Percentiles rank a stretch among this genome's conserved stretches.
These are phyloP conservation scores for Populus alba DNA, from an alignment of 345 rosid species.

Conservation along the genomic window DNA sequence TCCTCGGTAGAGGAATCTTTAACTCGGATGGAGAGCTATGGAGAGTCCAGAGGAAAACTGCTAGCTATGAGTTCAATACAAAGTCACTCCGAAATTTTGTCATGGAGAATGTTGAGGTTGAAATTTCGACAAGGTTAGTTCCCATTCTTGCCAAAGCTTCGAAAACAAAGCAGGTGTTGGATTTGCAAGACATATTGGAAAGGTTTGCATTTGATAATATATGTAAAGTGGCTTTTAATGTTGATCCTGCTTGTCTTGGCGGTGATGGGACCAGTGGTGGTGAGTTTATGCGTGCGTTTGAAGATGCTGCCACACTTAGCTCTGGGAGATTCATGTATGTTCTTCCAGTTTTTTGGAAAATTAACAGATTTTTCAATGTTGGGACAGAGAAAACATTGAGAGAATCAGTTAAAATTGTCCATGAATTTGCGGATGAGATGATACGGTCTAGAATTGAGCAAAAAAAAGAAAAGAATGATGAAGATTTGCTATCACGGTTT, in stretches of 20 bases:
- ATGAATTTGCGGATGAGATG: constrained; percentile 14
- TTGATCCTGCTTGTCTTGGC: constrained; percentile 17
- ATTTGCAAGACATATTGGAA: constrained; percentile 23
- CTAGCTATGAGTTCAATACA: constrained; percentile 47
- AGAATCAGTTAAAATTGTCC: constrained; percentile 12
- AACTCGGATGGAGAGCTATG: constrained; percentile 44
- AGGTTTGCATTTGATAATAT: constrained; percentile 31
- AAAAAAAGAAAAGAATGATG: neutral
- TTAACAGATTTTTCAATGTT: constrained; percentile 1
- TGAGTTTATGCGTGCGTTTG: constrained; percentile 28
- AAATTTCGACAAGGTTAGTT: constrained; percentile 27
- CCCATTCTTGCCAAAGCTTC: constrained; percentile 28
- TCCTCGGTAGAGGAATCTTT: constrained; percentile 48
- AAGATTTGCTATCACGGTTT: constrained; percentile 25
- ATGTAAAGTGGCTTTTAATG: constrained; percentile 29
- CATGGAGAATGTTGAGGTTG: constrained; percentile 31
- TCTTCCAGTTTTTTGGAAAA: neutral
- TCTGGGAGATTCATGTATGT: constrained; percentile 18
- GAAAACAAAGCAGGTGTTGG: constrained; percentile 12
- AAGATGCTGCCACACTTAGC: constrained; percentile 23
- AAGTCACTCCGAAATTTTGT: constrained; percentile 37
- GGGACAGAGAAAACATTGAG: constrained; percentile 9
- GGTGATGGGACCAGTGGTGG: constrained; percentile 4
- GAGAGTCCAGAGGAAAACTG: constrained; percentile 42
- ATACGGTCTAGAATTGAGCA: constrained; percentile 6